Evolutionary conservation across 2,329 filamentous ascomycete genomes (phyloP).

Genomic region (Cladosporium sp.): DNA sequence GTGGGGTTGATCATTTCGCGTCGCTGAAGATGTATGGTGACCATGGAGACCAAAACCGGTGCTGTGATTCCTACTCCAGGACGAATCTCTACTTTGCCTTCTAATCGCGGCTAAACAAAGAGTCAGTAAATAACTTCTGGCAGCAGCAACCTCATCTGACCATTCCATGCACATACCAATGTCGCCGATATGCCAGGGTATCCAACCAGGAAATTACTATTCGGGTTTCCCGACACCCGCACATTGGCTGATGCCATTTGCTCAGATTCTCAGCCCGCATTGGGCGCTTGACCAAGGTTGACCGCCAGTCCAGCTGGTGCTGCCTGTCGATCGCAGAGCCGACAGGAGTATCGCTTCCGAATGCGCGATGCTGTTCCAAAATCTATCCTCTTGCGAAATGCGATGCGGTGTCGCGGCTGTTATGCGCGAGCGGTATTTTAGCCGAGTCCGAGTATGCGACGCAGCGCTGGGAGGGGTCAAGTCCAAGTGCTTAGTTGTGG

Average conservation of each 20-base stretch:
- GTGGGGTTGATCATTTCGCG: conserved; percentile 95
- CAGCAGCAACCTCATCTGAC: neutral
- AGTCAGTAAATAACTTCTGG: conserved; percentile 5
- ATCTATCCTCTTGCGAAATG: neutral
- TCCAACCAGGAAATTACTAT: conserved; percentile 92
- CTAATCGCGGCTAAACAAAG: conserved; percentile 73
- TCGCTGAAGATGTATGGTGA: conserved; percentile 88
- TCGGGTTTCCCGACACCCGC: conserved; percentile 93
- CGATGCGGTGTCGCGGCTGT: neutral
- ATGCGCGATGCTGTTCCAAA: neutral
- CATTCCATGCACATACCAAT: conserved; percentile 60
- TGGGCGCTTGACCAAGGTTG: conserved; percentile 18
- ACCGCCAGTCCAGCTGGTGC: conserved; percentile 12
- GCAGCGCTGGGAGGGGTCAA: neutral
- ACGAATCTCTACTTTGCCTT: conserved; percentile 95
- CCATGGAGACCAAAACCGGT: conserved; percentile 84
- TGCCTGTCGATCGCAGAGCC: conserved; percentile 4
- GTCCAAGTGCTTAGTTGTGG: neutral
- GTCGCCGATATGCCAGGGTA: conserved; percentile 98
- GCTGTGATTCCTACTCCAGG: conserved; percentile 80
- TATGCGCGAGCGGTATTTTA: neutral
- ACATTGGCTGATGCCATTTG: conserved; percentile 64
- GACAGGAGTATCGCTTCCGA: neutral
- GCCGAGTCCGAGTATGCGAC: conserved; percentile 5
- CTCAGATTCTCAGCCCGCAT: conserved; percentile 18